A percentile compares a stretch with the other conserved stretches of the same genome.
Conservation (phyloP, 2,329 filamentous ascomycete species). For the Aspergillus melleus region DNA sequence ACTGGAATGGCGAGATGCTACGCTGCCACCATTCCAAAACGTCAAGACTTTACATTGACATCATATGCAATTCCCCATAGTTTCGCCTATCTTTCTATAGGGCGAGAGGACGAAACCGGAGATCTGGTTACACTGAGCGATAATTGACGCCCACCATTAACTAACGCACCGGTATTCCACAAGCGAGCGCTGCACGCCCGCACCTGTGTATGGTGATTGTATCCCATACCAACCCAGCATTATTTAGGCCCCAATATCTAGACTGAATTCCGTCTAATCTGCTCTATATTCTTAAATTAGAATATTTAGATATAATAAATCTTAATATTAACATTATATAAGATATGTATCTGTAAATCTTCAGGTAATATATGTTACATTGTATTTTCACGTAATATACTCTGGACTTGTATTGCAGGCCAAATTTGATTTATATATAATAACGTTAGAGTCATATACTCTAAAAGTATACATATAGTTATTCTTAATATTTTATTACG, state of each 20-base stretch:
- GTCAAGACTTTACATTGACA: too few relatives aligned
- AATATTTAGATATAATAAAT: not conserved
- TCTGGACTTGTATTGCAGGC: not conserved
- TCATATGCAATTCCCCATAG: too few relatives aligned
- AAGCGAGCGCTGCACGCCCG: not conserved
- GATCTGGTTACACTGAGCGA: too few relatives aligned
- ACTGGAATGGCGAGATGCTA: too few relatives aligned
- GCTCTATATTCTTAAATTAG: not conserved
- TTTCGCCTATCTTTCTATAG: too few relatives aligned
- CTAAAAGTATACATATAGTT: too few relatives aligned
- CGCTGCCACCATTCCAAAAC: too few relatives aligned
- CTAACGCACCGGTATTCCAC: not conserved
- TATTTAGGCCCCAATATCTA: not conserved
- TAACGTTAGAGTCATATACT: too few relatives aligned
- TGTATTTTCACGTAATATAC: constrained; percentile 1
- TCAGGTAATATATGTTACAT: not conserved
- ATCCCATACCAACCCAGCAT: constrained; percentile 1
- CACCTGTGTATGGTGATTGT: too few relatives aligned
- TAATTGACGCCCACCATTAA: not conserved
- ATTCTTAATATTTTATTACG: not conserved
- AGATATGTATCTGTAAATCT: not conserved
- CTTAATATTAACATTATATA: not conserved
- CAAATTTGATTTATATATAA: not conserved
- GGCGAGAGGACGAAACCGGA: too few relatives aligned
- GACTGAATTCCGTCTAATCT: not conserved